These are phyloP conservation scores for Ceratocystis harringtonii DNA, from an alignment of 2,329 filamentous ascomycete species.

Conservation along the genomic window DNA sequence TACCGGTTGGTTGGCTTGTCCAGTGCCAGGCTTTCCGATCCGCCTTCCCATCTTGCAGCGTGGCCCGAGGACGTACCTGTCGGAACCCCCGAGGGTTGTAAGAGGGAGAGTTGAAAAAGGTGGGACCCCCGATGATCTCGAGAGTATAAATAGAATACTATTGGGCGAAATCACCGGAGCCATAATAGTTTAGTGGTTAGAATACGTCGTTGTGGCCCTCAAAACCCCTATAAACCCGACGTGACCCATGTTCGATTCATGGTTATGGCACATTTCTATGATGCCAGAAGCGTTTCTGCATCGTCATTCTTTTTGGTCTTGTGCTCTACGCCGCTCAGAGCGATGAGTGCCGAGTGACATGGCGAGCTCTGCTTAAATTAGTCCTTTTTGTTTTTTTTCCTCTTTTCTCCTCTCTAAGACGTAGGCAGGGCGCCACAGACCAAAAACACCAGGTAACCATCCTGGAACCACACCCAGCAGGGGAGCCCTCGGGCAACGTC, in stretches of 20 bases:
- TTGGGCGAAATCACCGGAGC: not conserved
- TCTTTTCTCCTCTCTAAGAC: not conserved
- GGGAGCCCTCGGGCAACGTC: too few species aligned
- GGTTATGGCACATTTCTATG: slow-evolving; percentile 14
- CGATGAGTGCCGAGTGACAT: not conserved
- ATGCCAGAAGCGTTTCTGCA: not conserved
- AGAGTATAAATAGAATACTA: too few species aligned
- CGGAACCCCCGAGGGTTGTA: too few species aligned
- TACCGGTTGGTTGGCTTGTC: too few species aligned
- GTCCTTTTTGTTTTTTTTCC: not conserved
- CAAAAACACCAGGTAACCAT: too few species aligned
- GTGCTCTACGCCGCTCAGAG: not conserved
- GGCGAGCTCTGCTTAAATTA: too few species aligned
- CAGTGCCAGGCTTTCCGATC: too few species aligned
- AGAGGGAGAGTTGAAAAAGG: too few species aligned
- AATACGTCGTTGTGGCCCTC: slow-evolving; percentile 16
- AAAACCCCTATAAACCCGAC: slow-evolving; percentile 9
- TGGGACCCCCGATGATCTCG: too few species aligned
- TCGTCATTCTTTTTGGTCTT: not conserved
- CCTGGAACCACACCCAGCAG: too few species aligned
- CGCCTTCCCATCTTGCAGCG: too few species aligned
- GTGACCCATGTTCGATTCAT: slow-evolving; percentile 18
- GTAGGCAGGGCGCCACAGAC: not conserved
- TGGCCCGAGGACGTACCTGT: too few species aligned
- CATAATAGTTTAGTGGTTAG: slow-evolving; percentile 18